These are phyloP conservation scores for Lyophyllum semitale DNA, from an alignment of 768 basidiomycete genomes.

Conservation along the genomic window DNA sequence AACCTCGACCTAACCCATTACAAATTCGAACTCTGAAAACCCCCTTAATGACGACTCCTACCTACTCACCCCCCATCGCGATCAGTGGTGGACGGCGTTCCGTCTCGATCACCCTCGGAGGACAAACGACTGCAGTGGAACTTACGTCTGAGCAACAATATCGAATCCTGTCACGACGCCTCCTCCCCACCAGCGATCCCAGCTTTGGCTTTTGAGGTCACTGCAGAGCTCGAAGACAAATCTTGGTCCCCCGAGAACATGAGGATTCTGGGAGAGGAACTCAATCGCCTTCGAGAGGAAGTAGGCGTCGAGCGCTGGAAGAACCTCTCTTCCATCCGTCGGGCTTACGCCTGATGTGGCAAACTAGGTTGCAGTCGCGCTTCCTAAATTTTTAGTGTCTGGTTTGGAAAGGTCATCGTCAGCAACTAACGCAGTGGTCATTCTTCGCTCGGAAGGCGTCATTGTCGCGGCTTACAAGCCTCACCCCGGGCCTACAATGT, in stretches of 20 bases:
- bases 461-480: neutral
- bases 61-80: too few relatives aligned
- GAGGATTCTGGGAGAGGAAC: neutral
- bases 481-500: neutral
- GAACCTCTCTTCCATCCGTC: neutral
- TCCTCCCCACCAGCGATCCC: neutral
- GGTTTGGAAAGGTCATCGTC: neutral
- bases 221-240: neutral
- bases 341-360: too few relatives aligned
- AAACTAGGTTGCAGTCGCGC: too few relatives aligned
- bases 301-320: neutral
- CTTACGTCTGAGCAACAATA: neutral
- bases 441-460: too few relatives aligned
- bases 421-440: neutral
- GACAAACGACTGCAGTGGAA: neutral
- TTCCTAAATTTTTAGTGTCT: neutral
- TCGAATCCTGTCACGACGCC: neutral
- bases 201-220: neutral
- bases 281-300: neutral
- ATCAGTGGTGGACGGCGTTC: neutral
- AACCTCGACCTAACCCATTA: too few relatives aligned
- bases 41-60: too few relatives aligned
- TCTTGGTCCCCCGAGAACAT: neutral
- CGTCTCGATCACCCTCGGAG: neutral
- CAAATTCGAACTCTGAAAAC: too few relatives aligned